Conservation (phyloP, 1,284 basidiomycete genomes). For the Melampsora larici-populina region DNA sequence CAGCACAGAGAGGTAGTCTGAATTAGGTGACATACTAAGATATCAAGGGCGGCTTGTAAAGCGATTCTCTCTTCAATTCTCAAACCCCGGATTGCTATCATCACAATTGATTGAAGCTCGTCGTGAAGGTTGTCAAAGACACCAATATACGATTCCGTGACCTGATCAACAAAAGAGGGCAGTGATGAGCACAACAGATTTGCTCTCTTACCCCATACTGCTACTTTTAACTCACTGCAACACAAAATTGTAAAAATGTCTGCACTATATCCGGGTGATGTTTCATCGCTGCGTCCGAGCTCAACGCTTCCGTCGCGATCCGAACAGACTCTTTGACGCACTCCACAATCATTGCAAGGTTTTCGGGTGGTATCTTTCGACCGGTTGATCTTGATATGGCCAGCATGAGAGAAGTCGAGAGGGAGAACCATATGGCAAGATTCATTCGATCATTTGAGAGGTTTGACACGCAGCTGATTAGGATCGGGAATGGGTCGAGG, state of each 20-base stretch:
- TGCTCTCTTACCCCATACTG: neutral
- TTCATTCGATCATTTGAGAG: slow-evolving; percentile 19
- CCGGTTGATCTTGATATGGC: slow-evolving; percentile 11
- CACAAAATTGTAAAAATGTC: slow-evolving; percentile 47
- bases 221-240: slow-evolving; percentile 17
- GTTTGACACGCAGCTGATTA: slow-evolving; percentile 26
- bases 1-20: neutral
- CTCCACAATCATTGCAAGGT: slow-evolving; percentile 11
- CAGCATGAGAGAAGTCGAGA: slow-evolving; percentile 27
- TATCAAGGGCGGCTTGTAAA: slow-evolving; percentile 24
- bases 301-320: slow-evolving; percentile 9
- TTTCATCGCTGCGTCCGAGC: slow-evolving; percentile 46
- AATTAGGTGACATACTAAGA: slow-evolving; percentile 19
- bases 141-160: slow-evolving; percentile 27
- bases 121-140: slow-evolving; percentile 21
- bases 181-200: neutral
- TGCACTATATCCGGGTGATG: slow-evolving; percentile 50
- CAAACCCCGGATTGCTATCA: slow-evolving; percentile 19
- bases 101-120: slow-evolving; percentile 13
- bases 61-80: slow-evolving; percentile 33
- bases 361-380: slow-evolving; percentile 17
- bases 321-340: slow-evolving; percentile 35
- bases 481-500: slow-evolving; percentile 10
- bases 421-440: slow-evolving; percentile 35
- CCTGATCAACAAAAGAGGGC: neutral